Base-by-base conservation (phyloP, 2,329 filamentous ascomycete species). In the Neobulgaria alba region DNA sequence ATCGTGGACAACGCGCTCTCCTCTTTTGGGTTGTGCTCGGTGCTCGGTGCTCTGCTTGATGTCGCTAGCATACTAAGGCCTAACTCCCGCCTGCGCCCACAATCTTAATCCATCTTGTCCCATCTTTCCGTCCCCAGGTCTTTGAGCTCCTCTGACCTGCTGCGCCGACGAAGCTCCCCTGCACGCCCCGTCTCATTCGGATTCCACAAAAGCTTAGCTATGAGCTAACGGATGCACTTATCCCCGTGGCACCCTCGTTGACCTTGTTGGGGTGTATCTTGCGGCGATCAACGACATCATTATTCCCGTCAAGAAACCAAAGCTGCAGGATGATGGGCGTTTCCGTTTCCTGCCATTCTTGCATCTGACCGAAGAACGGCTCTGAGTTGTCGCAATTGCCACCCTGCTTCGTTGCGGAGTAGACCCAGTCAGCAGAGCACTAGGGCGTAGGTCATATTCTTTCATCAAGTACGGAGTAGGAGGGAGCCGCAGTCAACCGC, bases 171-270 rank as follows among this genome's bases (percentile, higher is more conserved):
- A 23, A 17, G 33, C 37, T 29, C n/a, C n/a, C n/a, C n/a, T n/a
- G n/a, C n/a, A n/a, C n/a, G n/a, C n/a, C n/a, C n/a, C n/a, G n/a
- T n/a, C n/a, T n/a, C n/a, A 35, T 38, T 38, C 33, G n/a, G 23
- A 14, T 15, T 44, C 48, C 43, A 46, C 48, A 48, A 50, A 50
- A 50, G 48, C 48, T 50, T 50, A 50, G 41, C 45, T 37, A 42
- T 36, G 33, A 36, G 17, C 45, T 42, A 44, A 18, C 8, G 20
- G 15, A n/a, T 40, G 17, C 33, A 20, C 26, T 14, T 9, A 36
- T 18, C 36, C 29, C 37, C 21, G 36, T 21, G 31, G 19, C 34
- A 35, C 5, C 35, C 33, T 20, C 19, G 29, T 20, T 10, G 12
- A 30, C 12, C 38, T 31, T 33, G 29, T 46, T 42, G 15, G 14